Evolutionary conservation across 2,329 filamentous ascomycete genomes (phyloP).

Genomic region (Stemphylium lycopersici): DNA sequence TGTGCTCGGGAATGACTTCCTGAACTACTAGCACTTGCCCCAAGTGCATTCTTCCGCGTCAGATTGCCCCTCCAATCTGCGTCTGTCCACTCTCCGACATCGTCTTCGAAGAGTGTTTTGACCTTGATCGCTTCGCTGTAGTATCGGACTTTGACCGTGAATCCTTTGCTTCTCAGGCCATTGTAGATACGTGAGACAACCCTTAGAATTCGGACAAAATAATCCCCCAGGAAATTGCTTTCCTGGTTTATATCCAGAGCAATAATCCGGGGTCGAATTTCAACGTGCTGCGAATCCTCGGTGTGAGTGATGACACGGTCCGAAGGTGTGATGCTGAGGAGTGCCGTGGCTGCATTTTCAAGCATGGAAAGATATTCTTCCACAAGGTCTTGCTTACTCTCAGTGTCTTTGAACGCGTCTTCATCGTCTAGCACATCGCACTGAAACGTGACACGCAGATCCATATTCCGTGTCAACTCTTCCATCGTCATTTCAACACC

Average conservation of each 20-base stretch:
- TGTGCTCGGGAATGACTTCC: not conserved
- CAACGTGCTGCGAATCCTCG: not conserved
- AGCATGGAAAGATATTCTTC: not conserved
- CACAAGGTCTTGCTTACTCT: not conserved
- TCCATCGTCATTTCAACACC: conserved; percentile 6
- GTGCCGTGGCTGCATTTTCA: not conserved
- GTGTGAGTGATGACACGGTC: conserved; percentile 4
- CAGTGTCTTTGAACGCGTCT: not conserved
- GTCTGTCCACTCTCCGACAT: conserved; percentile 8
- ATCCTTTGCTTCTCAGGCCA: conserved; percentile 5
- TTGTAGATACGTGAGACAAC: conserved; percentile 8
- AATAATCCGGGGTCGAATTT: not conserved
- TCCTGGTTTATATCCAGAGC: conserved; percentile 9
- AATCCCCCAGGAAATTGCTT: not conserved
- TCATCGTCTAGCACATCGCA: conserved; percentile 2
- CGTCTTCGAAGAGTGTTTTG: conserved; percentile 5
- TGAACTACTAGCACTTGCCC: too few relatives aligned
- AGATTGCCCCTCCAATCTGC: conserved; percentile 8
- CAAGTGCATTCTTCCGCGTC: not conserved
- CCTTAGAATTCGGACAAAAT: not conserved
- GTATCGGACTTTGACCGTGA: conserved; percentile 10
- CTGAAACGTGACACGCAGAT: conserved; percentile 11
- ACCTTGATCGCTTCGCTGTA: conserved; percentile 5
- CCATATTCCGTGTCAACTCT: conserved; percentile 9
- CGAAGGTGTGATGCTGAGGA: not conserved